These are phyloP conservation scores for Metarhizium sp. DNA, from an alignment of 2,329 filamentous ascomycete species.

Conservation along the genomic window DNA sequence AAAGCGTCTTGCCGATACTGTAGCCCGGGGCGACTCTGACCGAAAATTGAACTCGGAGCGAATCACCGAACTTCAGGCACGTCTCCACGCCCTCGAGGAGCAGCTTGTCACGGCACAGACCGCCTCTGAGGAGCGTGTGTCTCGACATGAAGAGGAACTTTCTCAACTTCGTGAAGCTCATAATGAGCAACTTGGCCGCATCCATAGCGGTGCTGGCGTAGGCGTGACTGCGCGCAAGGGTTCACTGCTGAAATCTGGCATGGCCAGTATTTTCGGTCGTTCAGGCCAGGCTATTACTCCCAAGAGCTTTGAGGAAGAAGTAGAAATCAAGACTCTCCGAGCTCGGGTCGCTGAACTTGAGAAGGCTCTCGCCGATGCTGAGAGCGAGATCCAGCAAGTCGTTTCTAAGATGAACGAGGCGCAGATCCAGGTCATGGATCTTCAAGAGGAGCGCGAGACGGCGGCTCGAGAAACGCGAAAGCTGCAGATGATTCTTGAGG, in stretches of 20 bases:
- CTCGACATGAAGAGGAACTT: slow-evolving; percentile 80
- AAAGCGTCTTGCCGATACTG: slow-evolving; percentile 66
- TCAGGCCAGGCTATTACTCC: slow-evolving; percentile 42
- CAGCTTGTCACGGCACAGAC: slow-evolving; percentile 74
- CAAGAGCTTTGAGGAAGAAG: slow-evolving; percentile 61
- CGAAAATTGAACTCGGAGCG: slow-evolving; percentile 71
- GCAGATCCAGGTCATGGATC: slow-evolving; percentile 73
- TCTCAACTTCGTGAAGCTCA: slow-evolving; percentile 66
- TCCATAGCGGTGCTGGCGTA: slow-evolving; percentile 39
- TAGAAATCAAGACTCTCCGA: slow-evolving; percentile 67
- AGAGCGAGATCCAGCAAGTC: slow-evolving; percentile 75
- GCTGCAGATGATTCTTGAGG: slow-evolving; percentile 57
- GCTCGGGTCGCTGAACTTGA: slow-evolving; percentile 78
- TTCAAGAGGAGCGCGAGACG: slow-evolving; percentile 67
- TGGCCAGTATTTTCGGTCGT: slow-evolving; percentile 20
- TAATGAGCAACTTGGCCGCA: slow-evolving; percentile 65
- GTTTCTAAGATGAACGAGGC: slow-evolving; percentile 71
- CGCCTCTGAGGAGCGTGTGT: slow-evolving; percentile 74
- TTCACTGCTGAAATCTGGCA: slow-evolving; percentile 24
- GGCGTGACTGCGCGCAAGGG: slow-evolving; percentile 22
- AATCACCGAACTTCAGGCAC: slow-evolving; percentile 75
- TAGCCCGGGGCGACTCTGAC: slow-evolving; percentile 74
- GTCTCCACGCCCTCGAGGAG: slow-evolving; percentile 75
- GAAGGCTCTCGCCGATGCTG: slow-evolving; percentile 48
- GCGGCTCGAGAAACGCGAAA: slow-evolving; percentile 62